phyloP scores from a whole-genome alignment of 2,329 filamentous ascomycete genomes.

The Boeremia exigua region DNA sequence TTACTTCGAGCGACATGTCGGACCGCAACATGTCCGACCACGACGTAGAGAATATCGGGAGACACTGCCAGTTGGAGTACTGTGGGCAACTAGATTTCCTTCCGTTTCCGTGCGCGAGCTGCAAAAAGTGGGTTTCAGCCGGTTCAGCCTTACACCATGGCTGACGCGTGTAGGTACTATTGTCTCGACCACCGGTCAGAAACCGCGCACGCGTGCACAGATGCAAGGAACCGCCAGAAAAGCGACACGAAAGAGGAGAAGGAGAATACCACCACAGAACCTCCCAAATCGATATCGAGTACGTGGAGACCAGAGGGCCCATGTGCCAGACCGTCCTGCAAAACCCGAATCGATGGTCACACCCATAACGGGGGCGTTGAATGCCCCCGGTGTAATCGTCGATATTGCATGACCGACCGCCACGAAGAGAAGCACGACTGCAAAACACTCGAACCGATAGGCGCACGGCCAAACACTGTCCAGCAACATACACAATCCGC shows the following conservation, averaged over 20 bases:
- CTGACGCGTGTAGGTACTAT: no score
- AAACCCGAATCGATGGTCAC: slow-evolving; percentile 70
- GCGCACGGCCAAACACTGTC: slow-evolving; percentile 54
- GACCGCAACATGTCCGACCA: no score
- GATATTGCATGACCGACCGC: slow-evolving; percentile 80
- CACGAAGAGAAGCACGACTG: slow-evolving; percentile 85
- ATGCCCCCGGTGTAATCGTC: slow-evolving; percentile 72
- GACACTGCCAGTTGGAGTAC: slow-evolving; percentile 88
- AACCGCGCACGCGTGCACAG: slow-evolving; percentile 72
- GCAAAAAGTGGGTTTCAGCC: no score
- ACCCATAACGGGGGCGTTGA: slow-evolving; percentile 71
- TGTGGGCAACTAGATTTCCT: slow-evolving; percentile 97
- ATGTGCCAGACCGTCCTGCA: slow-evolving; percentile 71
- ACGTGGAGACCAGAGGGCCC: no score
- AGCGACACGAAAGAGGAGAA: background rate
- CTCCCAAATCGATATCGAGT: no score
- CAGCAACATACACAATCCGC: slow-evolving; percentile 73
- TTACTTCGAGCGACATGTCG: no score
- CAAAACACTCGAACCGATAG: slow-evolving; percentile 70
- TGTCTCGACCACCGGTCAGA: slow-evolving; percentile 95
- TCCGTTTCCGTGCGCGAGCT: slow-evolving; percentile 92
- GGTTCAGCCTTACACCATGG: no score
- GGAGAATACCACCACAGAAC: no score
- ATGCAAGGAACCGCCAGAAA: slow-evolving; percentile 52
- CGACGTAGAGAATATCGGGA: slow-evolving; percentile 85